Evolutionary conservation across 1,284 basidiomycete genomes (phyloP).

Genomic region (Puccinia hordei): DNA sequence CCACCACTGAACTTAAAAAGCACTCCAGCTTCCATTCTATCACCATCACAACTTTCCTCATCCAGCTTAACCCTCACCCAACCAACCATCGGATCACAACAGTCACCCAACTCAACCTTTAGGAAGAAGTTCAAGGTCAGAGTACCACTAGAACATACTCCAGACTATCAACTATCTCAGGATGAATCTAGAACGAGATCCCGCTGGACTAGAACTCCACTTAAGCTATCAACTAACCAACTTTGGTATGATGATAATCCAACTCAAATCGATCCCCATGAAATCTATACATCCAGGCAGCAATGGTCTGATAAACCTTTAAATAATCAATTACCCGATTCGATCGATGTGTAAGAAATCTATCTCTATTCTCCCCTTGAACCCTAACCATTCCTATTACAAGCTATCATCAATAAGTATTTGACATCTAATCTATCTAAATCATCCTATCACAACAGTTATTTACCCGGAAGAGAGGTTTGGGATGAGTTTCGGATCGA

Average conservation of each 20-base stretch:
- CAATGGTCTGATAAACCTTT: slow-evolving; percentile 4
- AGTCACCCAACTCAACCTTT: background rate
- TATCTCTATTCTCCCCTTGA: too few species aligned
- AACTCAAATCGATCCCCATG: background rate
- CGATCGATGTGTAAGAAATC: slow-evolving; percentile 46
- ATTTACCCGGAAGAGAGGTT: slow-evolving; percentile 50
- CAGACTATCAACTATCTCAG: slow-evolving; percentile 12
- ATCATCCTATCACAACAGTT: background rate
- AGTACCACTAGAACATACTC: slow-evolving; percentile 48
- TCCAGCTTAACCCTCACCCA: background rate
- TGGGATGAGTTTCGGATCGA: slow-evolving; percentile 48
- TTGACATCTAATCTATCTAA: background rate
- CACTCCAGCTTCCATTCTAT: background rate
- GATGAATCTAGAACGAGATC: slow-evolving; percentile 42
- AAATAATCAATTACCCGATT: slow-evolving; percentile 13
- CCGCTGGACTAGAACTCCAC: slow-evolving; percentile 37
- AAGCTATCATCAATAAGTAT: too few species aligned
- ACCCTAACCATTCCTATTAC: too few species aligned
- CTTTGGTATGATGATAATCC: background rate
- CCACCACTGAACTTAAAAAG: background rate
- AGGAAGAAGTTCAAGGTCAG: slow-evolving; percentile 44
- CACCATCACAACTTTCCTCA: background rate
- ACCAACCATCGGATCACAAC: background rate
- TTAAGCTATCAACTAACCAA: background rate
- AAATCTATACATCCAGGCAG: background rate